Evolutionary conservation across 1,139 yeast genomes (phyloP).

Genomic region (Geotrichum restrictum): DNA sequence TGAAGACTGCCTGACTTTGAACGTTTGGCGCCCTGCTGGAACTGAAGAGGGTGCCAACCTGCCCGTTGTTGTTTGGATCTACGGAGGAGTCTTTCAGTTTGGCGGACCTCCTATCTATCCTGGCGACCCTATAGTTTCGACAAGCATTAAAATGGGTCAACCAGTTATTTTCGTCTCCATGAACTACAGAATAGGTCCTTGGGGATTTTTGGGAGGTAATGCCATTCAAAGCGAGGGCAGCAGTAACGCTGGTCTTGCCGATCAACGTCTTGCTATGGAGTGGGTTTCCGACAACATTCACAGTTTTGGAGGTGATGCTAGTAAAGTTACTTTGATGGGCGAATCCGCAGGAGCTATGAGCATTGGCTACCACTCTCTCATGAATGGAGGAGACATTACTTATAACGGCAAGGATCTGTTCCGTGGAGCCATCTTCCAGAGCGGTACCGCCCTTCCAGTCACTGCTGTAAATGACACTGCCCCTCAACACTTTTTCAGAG

Average conservation of each 20-base stretch:
- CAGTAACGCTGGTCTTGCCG: constrained; percentile 36
- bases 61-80: constrained; percentile 35
- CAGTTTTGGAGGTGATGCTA: constrained; percentile 42
- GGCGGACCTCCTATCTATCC: constrained; percentile 26
- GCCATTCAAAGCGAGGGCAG: constrained; percentile 27
- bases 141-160: constrained; percentile 24
- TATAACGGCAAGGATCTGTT: constrained; percentile 28
- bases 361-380: constrained; percentile 32
- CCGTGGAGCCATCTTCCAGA: constrained; percentile 32
- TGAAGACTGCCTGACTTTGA: constrained; percentile 30
- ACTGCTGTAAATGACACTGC: constrained; percentile 14
- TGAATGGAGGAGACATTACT: constrained; percentile 26
- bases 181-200: constrained; percentile 33
- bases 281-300: constrained; percentile 41
- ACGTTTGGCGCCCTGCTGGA: constrained; percentile 26
- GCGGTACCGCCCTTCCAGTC: constrained; percentile 20
- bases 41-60: constrained; percentile 14
- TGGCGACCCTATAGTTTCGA: constrained; percentile 20
- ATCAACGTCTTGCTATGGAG: constrained; percentile 39
- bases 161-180: constrained; percentile 24
- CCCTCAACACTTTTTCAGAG: constrained; percentile 25
- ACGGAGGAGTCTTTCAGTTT: constrained; percentile 35
- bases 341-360: constrained; percentile 42
- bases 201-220: constrained; percentile 34
- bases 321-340: constrained; percentile 39